Percentiles rank a stretch among this genome's conserved stretches.
Conservation (phyloP, 176 grass and related monocot genomes). For the Thinopyrum elongatum region DNA sequence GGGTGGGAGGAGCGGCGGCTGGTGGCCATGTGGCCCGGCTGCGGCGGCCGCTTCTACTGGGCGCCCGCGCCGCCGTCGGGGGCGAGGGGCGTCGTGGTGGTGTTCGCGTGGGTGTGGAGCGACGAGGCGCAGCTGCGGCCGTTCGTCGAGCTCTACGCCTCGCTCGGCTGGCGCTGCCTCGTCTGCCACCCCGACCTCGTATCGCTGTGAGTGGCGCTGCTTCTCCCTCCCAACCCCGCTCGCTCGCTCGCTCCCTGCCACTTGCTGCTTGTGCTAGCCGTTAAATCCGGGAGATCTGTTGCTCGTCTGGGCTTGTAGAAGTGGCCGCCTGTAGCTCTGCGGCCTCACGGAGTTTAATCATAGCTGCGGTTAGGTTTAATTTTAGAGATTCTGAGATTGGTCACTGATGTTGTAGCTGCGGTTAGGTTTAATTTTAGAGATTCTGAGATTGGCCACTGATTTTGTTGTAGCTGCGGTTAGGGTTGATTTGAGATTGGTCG, state of each 20-base stretch:
- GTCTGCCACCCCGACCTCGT: conserved; percentile 92
- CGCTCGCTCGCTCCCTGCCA: background rate
- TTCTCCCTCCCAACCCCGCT: too few species aligned
- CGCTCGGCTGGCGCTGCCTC: conserved; percentile 81
- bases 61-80: conserved; percentile 40
- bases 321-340: background rate
- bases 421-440: background rate
- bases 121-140: conserved; percentile 75
- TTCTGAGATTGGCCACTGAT: background rate
- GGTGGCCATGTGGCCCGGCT: conserved; percentile 72
- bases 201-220: conserved; percentile 53
- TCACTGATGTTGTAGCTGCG: too few species aligned
- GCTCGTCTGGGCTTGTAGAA: background rate
- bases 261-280: background rate
- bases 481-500: background rate
- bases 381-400: background rate
- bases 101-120: conserved; percentile 90
- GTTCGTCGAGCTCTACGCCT: conserved; percentile 82
- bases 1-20: background rate
- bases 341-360: background rate
- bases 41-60: conserved; percentile 74
- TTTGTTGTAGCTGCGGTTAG: background rate
- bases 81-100: conserved; percentile 64
- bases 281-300: background rate
- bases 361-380: background rate